Evolutionary conservation across 2,329 filamentous ascomycete species (phyloP).

Genomic region (Paramyrothecium roridum): DNA sequence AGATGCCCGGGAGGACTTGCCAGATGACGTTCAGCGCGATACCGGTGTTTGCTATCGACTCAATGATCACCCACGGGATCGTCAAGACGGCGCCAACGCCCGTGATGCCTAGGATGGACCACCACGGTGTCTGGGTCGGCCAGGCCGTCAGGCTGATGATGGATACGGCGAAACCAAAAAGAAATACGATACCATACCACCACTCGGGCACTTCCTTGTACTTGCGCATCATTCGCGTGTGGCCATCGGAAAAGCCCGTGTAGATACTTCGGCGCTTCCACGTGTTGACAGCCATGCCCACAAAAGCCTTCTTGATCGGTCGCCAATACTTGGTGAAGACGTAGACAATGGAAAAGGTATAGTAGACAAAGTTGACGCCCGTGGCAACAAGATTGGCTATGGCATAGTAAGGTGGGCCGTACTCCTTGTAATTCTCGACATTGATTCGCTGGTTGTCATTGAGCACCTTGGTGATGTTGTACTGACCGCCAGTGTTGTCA

Average conservation of each 20-base stretch:
- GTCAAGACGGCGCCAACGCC: conserved; percentile 37
- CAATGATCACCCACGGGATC: conserved; percentile 42
- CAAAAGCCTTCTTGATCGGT: conserved; percentile 28
- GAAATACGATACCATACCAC: conserved; percentile 30
- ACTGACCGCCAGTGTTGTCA: conserved; percentile 37
- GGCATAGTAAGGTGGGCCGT: conserved; percentile 29
- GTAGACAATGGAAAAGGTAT: conserved; percentile 30
- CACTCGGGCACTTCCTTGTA: conserved; percentile 47
- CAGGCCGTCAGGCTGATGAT: conserved; percentile 5
- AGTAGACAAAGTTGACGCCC: conserved; percentile 27
- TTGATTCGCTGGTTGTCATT: conserved; percentile 26
- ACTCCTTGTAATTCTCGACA: conserved; percentile 28
- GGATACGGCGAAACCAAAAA: conserved; percentile 8
- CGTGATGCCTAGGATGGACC: conserved; percentile 46
- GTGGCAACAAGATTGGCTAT: conserved; percentile 25
- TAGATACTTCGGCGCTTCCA: conserved; percentile 30
- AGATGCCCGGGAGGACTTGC: conserved; percentile 23
- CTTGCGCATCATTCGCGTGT: conserved; percentile 37
- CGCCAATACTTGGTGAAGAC: conserved; percentile 30
- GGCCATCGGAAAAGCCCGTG: conserved; percentile 37
- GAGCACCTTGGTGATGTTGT: conserved; percentile 42
- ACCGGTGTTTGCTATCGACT: conserved; percentile 31
- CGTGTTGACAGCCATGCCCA: conserved; percentile 20
- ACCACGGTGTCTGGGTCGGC: conserved; percentile 31
- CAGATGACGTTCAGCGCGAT: conserved; percentile 26